Base-by-base conservation (phyloP, 176 grass and related monocot species). In the Saccharum spontaneum region DNA sequence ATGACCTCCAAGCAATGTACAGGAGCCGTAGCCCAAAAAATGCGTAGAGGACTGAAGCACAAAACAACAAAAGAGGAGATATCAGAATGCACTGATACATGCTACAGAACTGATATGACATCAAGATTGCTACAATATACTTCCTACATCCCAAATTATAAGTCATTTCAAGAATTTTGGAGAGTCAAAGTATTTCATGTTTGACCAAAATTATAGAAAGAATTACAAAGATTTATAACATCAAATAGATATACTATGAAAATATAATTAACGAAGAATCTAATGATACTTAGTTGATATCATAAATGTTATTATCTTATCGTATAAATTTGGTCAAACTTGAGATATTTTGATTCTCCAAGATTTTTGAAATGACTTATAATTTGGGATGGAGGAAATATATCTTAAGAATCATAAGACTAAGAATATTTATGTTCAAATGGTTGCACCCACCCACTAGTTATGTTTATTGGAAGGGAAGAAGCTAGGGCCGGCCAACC, bases 1-100 rank as follows among this genome's bases (percentile, higher is more conserved):
- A 90, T 85, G 93, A 99, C 69, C 82, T 92, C 93, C 93, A 99
- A 64, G 97, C 97, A 87, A 99, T 99, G 86, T 94, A 96, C 39
- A 96, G 75, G 81, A 99, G 85, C 37, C 97, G 91, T 17, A 96
- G 59, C 52, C 97, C 97, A 92, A 99, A 99, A 74, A 99, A 94
- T 28, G 71, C 67, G 34, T 99, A 96, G 16, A 96, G 89, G 68
- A 96, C 96, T 98, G 71, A 60, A 75, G 10, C 24, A 76, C 31
- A 73, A 39, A 87, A 87, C 18, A 71, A 30, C 59, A 80, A 80
- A 40, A 20, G 30, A 79, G 28, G 5, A 60, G 10, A 78, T 76
- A 84, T 88, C 24, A 92, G 48, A 77, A 71, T 49, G 71, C 41
- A 48, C 14, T 22, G 54, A 1, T 46, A 16, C 26, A 71, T 78